Evolutionary conservation across 1,139 yeast genomes (phyloP), one percentile per base, ranked within the genome.

Genomic region (Lodderomyces orthopsilosis): DNA sequence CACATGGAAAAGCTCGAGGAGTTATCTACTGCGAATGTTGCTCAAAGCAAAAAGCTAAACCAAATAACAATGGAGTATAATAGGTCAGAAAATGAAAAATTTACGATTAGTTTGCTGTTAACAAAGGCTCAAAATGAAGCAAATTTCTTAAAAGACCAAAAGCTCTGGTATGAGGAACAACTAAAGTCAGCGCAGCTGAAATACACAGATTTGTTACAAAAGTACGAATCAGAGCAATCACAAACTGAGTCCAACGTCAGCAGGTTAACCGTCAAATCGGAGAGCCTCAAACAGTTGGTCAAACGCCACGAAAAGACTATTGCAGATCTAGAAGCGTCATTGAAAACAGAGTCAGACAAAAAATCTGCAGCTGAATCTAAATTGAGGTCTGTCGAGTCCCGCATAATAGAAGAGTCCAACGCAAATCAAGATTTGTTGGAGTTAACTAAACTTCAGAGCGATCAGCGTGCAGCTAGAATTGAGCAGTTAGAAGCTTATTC

Each of bases 401-500:
- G 77, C 36, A 81, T 79, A 53, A 62, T 80, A 36, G 76, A 75
- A 42, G 95, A 88, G 54, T 67, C 85, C 56, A 63, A 79, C 2
- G 65, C 79, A 32, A 89, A 85, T 58, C 83, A 83, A 46, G 80
- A 87, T 40, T 62, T 83, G 33, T 70, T 81, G 2, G 80, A 77
- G 38, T 67, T 86, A 15, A 70, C 88, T 48, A 81, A 83, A 43
- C 53, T 66, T 8, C 75, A 78, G 70, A 65, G 75, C 7, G 57
- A 62, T 1, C 82, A 79, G 47, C 62, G 76, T 24, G 63, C 63
- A 35, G 60, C 63, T 8, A 68, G 85, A 46, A 68, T 83, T 7
- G 56, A 61, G 1, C 74, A 74, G 37, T 62, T 83, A 22, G 85
- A 83, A 49, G 49, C 52, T 1, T 66, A 71, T 43, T 58, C 74